phyloP scores from a whole-genome alignment of 176 grass and related monocot species.

The Zoysia japonica region DNA sequence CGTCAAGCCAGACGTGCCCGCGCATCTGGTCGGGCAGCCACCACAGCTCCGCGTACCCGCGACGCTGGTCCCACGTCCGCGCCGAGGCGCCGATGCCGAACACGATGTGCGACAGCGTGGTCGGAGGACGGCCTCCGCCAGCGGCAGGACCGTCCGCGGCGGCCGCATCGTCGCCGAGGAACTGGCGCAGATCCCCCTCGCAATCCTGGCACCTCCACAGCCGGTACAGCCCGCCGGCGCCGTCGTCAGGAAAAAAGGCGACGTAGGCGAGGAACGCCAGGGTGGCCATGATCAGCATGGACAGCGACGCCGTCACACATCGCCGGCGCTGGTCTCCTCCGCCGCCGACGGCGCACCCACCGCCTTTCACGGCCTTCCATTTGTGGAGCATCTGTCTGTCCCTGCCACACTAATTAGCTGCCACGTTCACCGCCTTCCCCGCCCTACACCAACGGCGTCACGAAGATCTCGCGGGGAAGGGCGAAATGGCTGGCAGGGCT shows the following conservation, averaged over 20 bases:
- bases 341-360: background rate
- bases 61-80: constrained; percentile 59
- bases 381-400: constrained; percentile 29
- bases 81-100: constrained; percentile 84
- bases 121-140: background rate
- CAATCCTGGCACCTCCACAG: constrained; percentile 48
- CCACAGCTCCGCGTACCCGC: constrained; percentile 79
- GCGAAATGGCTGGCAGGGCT: constrained; percentile 25
- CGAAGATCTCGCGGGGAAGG: constrained; percentile 35
- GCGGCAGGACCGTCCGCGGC: constrained; percentile 3
- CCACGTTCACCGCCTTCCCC: constrained; percentile 32
- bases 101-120: constrained; percentile 75
- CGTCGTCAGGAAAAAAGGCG: constrained; percentile 50
- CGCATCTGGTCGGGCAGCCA: constrained; percentile 62
- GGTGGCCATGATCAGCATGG: constrained; percentile 51
- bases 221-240: constrained; percentile 40
- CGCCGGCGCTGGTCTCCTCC: constrained; percentile 40
- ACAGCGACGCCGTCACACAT: constrained; percentile 54
- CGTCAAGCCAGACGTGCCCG: constrained; percentile 91
- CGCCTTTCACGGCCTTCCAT: constrained; percentile 45
- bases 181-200: constrained; percentile 2
- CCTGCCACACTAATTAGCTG: no score
- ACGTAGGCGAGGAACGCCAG: constrained; percentile 63
- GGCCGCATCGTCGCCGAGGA: background rate
- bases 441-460: constrained; percentile 9